These are phyloP conservation scores for Cucurbitaria berberidis DNA, from an alignment of 2,329 filamentous ascomycete species.

Conservation along the genomic window DNA sequence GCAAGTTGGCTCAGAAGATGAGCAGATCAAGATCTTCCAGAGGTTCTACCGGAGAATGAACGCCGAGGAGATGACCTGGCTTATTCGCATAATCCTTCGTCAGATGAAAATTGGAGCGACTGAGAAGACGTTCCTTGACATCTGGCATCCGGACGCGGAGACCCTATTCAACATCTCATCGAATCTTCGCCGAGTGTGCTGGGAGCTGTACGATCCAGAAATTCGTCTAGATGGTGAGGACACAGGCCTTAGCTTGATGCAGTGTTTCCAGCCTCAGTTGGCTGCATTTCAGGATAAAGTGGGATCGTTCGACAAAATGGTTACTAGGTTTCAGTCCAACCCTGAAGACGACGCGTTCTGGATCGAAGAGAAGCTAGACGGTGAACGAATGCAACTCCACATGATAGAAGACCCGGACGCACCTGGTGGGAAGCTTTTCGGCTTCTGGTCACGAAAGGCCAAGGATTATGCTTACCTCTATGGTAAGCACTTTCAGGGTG, in stretches of 20 bases:
- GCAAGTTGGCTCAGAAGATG: slow-evolving; percentile 76
- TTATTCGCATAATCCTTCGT: slow-evolving; percentile 89
- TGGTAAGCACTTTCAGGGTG: slow-evolving; percentile 74
- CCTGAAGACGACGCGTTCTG: slow-evolving; percentile 81
- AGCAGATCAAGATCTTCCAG: slow-evolving; percentile 80
- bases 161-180: slow-evolving; percentile 84
- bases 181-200: slow-evolving; percentile 87
- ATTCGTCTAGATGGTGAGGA: slow-evolving; percentile 77
- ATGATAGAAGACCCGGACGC: slow-evolving; percentile 74
- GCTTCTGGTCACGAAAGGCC: slow-evolving; percentile 93
- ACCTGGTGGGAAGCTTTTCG: slow-evolving; percentile 75
- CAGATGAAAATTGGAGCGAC: slow-evolving; percentile 79
- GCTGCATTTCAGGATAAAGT: slow-evolving; percentile 85
- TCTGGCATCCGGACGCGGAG: slow-evolving; percentile 62
- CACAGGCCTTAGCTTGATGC: slow-evolving; percentile 80
- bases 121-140: slow-evolving; percentile 83
- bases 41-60: slow-evolving; percentile 92
- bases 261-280: slow-evolving; percentile 94
- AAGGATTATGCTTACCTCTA: slow-evolving; percentile 98
- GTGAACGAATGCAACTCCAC: slow-evolving; percentile 96
- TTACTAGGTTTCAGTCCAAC: slow-evolving; percentile 68
- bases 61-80: slow-evolving; percentile 89
- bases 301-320: slow-evolving; percentile 75
- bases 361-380: slow-evolving; percentile 98
- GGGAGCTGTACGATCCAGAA: slow-evolving; percentile 81